Conservation (phyloP, 768 basidiomycete genomes). For the Tricholoma hemisulphureum region DNA sequence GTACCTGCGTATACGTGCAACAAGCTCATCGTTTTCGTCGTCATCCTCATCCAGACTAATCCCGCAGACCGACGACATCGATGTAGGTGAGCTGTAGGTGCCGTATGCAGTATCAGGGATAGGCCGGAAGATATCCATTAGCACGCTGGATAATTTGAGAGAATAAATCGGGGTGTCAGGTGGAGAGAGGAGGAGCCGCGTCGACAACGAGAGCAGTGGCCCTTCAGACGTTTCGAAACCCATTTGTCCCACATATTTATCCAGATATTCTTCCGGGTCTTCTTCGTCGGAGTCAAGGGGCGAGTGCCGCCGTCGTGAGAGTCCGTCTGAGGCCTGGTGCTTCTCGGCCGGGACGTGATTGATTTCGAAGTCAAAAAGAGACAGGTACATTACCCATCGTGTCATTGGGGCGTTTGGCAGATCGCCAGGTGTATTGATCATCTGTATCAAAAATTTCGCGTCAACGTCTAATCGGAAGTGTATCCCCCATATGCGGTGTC, state of each 20-base stretch:
- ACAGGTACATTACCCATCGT: slow-evolving; percentile 36
- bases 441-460: no score
- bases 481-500: slow-evolving; percentile 29
- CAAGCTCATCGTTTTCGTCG: not conserved
- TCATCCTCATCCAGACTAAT: not conserved
- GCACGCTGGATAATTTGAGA: no score
- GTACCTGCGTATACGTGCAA: not conserved
- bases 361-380: slow-evolving; percentile 35
- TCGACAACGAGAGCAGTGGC: no score
- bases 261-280: slow-evolving; percentile 30
- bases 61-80: no score
- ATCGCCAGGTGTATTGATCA: slow-evolving; percentile 37
- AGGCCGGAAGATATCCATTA: no score
- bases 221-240: no score
- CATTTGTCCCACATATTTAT: no score
- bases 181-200: no score
- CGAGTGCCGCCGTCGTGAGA: slow-evolving; percentile 25
- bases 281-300: slow-evolving; percentile 14
- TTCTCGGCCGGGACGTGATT: slow-evolving; percentile 31
- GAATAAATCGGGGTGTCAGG: no score
- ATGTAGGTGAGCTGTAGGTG: no score
- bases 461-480: no score
- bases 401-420: slow-evolving; percentile 35
- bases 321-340: slow-evolving; percentile 32
- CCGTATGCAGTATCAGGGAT: no score